Base-by-base conservation (phyloP, 768 basidiomycete genomes). In the Mycena haematopus region DNA sequence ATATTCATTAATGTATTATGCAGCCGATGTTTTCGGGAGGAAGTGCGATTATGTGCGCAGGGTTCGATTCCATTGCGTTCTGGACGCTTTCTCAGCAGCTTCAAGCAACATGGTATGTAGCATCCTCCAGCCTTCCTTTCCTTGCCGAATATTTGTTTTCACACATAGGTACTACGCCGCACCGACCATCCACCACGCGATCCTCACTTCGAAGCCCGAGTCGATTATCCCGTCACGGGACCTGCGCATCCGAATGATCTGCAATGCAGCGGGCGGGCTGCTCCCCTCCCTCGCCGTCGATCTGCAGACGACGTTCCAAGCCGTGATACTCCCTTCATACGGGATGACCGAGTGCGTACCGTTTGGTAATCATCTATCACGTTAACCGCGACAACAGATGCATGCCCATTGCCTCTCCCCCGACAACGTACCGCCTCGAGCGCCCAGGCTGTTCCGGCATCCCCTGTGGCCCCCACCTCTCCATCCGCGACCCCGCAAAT, bases 301-400 rank as follows among this genome's bases (percentile, higher is more conserved):
- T 51, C 72, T 86, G 44, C 82, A 81, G 69, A 68, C 75, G 31
- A 78, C 79, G 2, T 87, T 86, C 70, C 77, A 77, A 24, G 84
- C 84, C 5, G 78, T 79, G 5, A 78, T 87, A 11, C 74, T 86
- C 10, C 85, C 86, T 22, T 86, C 86, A 1, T 86, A 86, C 68
- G 86, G 84, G 22, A 85, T 86, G 82, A 83, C 82, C 15, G 82
- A 84, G 77, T 78, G 58, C 53, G 76, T 67, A 29, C 19, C n/a
- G 6, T 27, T 5, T 11, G 24, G 29, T 29, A 25, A 2, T 22
- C 21, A 9, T 1, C 17, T 15, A 29, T 29, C 47, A 25, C 15
- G 13, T 14, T 33, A 11, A 27, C n/a, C 33, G n/a, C 1, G 13
- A 19, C 1, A 9, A 11, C 13, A 80, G 79, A 73, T 82, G 79